Conservation (phyloP, 495 filamentous ascomycete species). For the Hypomontagnella monticulosa region DNA sequence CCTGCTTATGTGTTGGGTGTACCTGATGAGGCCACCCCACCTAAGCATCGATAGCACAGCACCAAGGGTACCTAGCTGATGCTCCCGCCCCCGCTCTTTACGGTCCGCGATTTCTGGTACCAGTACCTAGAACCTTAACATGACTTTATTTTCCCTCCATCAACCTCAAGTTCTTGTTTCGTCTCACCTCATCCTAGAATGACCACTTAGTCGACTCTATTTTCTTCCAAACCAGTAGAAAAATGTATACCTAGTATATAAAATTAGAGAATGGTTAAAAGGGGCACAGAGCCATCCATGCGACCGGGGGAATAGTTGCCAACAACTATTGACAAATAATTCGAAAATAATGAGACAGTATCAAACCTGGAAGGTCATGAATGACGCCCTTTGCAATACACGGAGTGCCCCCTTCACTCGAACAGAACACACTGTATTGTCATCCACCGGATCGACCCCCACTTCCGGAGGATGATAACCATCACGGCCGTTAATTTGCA, state of each 20-base stretch:
- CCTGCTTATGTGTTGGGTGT: conserved; percentile 40
- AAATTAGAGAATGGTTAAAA: background rate
- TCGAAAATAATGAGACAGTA: conserved; percentile 23
- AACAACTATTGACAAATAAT: conserved; percentile 16
- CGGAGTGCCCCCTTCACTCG: conserved; percentile 19
- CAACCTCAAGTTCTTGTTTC: conserved; percentile 8
- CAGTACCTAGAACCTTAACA: conserved; percentile 37
- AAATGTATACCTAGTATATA: conserved; percentile 1
- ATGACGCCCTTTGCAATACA: no score
- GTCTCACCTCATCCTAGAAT: conserved; percentile 33
- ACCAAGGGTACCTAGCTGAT: conserved; percentile 22
- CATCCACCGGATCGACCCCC: conserved; percentile 17
- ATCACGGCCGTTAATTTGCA: conserved; percentile 10
- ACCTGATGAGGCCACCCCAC: conserved; percentile 29
- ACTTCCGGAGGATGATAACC: conserved; percentile 23
- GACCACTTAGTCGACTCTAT: background rate
- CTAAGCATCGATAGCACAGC: conserved; percentile 14
- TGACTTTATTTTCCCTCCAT: conserved; percentile 2
- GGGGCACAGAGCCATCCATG: conserved; percentile 4
- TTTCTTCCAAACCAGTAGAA: conserved; percentile 18
- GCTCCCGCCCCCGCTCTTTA: conserved; percentile 23
- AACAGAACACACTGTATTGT: conserved; percentile 18
- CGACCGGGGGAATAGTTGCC: conserved; percentile 18
- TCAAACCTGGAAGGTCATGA: conserved; percentile 16
- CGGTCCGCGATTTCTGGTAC: conserved; percentile 21